phyloP scores from a whole-genome alignment of 805 yeast genomes.

The Yarrowia porcina region DNA sequence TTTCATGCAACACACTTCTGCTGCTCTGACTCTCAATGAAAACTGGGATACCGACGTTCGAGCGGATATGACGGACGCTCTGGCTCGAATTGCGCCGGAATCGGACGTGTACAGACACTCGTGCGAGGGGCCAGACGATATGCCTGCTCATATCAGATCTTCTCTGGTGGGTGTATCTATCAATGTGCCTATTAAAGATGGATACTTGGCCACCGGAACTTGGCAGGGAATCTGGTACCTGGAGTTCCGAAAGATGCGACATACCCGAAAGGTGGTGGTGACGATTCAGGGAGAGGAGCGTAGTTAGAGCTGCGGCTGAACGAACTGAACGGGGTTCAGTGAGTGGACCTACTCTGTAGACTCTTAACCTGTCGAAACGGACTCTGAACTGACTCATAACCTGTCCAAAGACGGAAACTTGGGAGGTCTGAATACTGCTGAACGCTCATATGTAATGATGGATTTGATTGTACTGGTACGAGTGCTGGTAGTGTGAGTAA shows the following conservation, averaged over 20 bases:
- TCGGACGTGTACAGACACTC: conserved; percentile 54
- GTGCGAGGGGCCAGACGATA: conserved; percentile 77
- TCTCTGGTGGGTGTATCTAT: conserved; percentile 58
- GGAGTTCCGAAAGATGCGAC: conserved; percentile 66
- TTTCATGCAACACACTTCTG: conserved; percentile 76
- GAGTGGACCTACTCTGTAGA: neutral
- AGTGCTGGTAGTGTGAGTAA: no score
- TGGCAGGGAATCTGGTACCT: conserved; percentile 83
- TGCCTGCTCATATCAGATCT: conserved; percentile 78
- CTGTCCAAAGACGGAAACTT: no score
- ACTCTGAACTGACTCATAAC: no score
- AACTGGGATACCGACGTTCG: conserved; percentile 80
- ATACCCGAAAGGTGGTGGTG: conserved; percentile 64
- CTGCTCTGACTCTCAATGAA: conserved; percentile 72
- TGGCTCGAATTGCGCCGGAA: conserved; percentile 69
- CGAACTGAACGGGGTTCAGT: neutral
- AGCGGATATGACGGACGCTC: conserved; percentile 58
- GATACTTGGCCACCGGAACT: conserved; percentile 67
- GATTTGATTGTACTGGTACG: neutral
- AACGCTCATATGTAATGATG: neutral
- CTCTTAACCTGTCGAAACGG: no score
- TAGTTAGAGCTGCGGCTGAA: no score
- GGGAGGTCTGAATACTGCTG: no score
- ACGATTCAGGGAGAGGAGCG: conserved; percentile 63
- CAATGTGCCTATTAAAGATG: conserved; percentile 66